Evolutionary conservation across 176 grass and related monocot genomes (phyloP).

Genomic region (Triticum turgidum): DNA sequence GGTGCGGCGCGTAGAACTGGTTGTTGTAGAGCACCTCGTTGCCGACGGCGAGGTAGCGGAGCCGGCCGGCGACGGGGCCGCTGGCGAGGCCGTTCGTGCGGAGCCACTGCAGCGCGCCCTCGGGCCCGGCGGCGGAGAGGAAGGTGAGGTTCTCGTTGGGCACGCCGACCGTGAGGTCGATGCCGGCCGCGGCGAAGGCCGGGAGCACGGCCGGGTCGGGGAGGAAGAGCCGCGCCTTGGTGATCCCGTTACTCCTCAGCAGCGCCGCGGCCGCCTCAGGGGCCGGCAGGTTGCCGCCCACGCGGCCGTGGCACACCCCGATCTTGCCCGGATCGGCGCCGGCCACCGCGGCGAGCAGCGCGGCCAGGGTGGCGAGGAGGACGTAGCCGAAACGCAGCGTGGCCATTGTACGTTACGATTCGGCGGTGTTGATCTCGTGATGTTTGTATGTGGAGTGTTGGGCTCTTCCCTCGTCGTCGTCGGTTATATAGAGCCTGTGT

Average conservation of each 20-base stretch:
- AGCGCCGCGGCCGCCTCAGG: constrained; percentile 26
- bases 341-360: not conserved
- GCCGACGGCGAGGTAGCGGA: constrained; percentile 60
- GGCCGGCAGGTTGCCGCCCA: constrained; percentile 48
- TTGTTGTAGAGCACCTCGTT: constrained; percentile 75
- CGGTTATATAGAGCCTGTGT: constrained; percentile 3
- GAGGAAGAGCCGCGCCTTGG: constrained; percentile 61
- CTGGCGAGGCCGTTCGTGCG: constrained; percentile 36
- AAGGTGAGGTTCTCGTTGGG: constrained; percentile 76
- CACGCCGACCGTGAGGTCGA: constrained; percentile 63
- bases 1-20: constrained; percentile 54
- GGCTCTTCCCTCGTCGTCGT: not conserved
- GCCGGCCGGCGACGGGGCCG: constrained; percentile 28
- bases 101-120: constrained; percentile 50
- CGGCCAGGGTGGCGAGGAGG: not conserved
- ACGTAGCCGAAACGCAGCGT: not conserved
- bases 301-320: constrained; percentile 64
- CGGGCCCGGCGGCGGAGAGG: constrained; percentile 44
- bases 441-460: not conserved
- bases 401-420: constrained; percentile 21
- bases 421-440: not conserved
- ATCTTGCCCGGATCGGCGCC: constrained; percentile 31
- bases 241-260: constrained; percentile 45
- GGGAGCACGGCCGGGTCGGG: constrained; percentile 50
- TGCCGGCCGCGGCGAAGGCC: constrained; percentile 43